Evolutionary conservation across 345 rosid genomes (phyloP).

Genomic region (Streptanthus diversifolius): DNA sequence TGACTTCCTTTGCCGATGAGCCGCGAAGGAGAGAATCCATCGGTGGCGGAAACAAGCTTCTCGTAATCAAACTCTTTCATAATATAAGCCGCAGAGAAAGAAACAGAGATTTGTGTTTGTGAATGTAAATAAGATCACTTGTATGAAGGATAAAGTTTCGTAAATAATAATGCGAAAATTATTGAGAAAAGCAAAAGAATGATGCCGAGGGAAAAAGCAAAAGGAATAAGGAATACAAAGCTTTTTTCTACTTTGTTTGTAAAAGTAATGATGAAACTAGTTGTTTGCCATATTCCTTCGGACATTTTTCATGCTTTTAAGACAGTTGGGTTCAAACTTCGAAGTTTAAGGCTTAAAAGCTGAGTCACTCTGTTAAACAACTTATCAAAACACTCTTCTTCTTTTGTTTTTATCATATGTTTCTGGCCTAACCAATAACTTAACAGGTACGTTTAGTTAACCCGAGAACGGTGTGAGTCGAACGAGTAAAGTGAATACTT

Average conservation of each 20-base stretch:
- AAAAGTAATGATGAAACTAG: constrained; percentile 10
- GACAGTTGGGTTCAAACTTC: constrained; percentile 33
- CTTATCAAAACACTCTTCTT: constrained; percentile 2
- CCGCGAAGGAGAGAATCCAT: constrained; percentile 48
- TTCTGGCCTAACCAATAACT: constrained; percentile 8
- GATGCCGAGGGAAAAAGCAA: constrained; percentile 20
- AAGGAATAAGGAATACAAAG: constrained; percentile 25
- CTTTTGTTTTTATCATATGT: background rate
- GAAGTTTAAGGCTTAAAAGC: constrained; percentile 24
- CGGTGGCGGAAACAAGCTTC: constrained; percentile 50
- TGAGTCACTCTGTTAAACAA: constrained; percentile 33
- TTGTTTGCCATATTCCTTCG: constrained; percentile 16
- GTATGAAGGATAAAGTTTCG: background rate
- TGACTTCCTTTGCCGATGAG: constrained; percentile 85
- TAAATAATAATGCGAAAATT: constrained; percentile 23
- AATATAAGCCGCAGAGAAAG: background rate
- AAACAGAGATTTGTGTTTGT: background rate
- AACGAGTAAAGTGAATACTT: background rate
- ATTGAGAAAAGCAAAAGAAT: constrained; percentile 33
- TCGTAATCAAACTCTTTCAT: constrained; percentile 46
- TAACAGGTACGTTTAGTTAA: constrained; percentile 8
- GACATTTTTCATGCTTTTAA: constrained; percentile 39
- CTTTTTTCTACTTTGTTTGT: background rate
- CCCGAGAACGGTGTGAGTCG: background rate
- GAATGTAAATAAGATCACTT: background rate